These are phyloP conservation scores for Saccharomycopsis guyanensis DNA, from an alignment of 805 yeast genomes.

Conservation along the genomic window DNA sequence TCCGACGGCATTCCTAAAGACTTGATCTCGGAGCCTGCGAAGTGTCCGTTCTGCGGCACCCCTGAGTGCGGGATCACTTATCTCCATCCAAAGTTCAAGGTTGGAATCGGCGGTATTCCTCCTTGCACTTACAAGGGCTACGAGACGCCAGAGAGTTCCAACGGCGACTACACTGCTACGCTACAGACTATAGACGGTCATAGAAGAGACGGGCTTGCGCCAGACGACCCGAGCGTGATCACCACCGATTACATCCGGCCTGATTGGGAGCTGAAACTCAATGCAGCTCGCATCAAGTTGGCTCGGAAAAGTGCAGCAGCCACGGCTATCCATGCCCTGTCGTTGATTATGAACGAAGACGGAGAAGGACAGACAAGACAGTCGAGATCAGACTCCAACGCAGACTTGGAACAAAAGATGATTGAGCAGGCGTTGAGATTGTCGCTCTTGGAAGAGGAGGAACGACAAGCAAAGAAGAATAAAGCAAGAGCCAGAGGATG, in stretches of 20 bases:
- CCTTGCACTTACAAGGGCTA: slow-evolving; percentile 36
- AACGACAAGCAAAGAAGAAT: slow-evolving; percentile 30
- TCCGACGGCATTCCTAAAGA: slow-evolving; percentile 44
- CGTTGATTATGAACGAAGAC: slow-evolving; percentile 32
- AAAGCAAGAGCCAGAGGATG: too few relatives aligned
- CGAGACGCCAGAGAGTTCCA: slow-evolving; percentile 5
- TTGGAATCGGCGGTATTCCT: slow-evolving; percentile 49
- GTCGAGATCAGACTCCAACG: slow-evolving; percentile 23
- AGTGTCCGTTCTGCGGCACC: slow-evolving; percentile 91
- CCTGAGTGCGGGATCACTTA: slow-evolving; percentile 79
- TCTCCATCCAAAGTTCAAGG: slow-evolving; percentile 50
- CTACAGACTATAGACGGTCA: slow-evolving; percentile 21
- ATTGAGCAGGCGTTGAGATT: slow-evolving; percentile 75
- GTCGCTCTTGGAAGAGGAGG: slow-evolving; percentile 64
- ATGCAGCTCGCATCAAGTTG: slow-evolving; percentile 62
- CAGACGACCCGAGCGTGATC: slow-evolving; percentile 61
- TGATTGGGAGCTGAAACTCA: slow-evolving; percentile 78
- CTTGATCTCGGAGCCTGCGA: slow-evolving; percentile 78
- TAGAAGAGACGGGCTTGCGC: slow-evolving; percentile 53
- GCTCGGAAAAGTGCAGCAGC: slow-evolving; percentile 92
- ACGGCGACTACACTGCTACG: slow-evolving; percentile 10
- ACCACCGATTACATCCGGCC: slow-evolving; percentile 83
- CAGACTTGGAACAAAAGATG: slow-evolving; percentile 66
- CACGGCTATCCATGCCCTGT: slow-evolving; percentile 85
- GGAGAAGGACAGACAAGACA: slow-evolving; percentile 18